phyloP scores from a whole-genome alignment of 306 rosid genomes.

The Begonia loranthoides region DNA sequence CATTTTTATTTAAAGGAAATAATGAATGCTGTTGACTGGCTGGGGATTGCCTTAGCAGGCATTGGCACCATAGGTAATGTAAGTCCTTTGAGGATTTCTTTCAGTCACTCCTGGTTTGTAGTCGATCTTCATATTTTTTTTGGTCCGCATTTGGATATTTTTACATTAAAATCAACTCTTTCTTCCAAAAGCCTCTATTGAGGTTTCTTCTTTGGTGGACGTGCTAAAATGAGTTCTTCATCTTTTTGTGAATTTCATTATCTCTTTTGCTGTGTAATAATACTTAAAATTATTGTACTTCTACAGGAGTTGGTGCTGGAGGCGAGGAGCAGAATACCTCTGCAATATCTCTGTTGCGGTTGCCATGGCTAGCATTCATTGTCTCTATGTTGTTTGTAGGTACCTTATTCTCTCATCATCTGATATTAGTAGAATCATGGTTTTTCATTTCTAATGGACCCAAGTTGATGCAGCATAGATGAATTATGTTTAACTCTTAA shows the following conservation, averaged over 20 bases:
- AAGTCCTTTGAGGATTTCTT: slow-evolving; percentile 26
- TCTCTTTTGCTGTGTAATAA: background rate
- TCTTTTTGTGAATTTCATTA: background rate
- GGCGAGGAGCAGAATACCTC: slow-evolving; percentile 87
- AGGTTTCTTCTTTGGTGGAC: background rate
- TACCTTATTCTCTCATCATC: slow-evolving; percentile 48
- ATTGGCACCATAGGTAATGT: slow-evolving; percentile 94
- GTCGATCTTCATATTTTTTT: background rate
- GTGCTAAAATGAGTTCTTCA: background rate
- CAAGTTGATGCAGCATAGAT: background rate
- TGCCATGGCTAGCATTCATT: slow-evolving; percentile 74
- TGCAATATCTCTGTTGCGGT: slow-evolving; percentile 56
- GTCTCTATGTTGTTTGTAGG: slow-evolving; percentile 97
- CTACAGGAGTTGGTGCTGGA: slow-evolving; percentile 95
- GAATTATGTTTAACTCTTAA: background rate
- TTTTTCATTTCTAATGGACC: slow-evolving; percentile 4
- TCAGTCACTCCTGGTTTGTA: background rate
- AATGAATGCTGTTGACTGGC: slow-evolving; percentile 91
- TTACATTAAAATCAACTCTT: too few relatives aligned
- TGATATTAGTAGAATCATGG: slow-evolving; percentile 10
- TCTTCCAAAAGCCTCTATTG: background rate
- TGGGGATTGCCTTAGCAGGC: slow-evolving; percentile 82
- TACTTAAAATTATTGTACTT: background rate
- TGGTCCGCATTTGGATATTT: background rate
- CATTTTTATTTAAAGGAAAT: slow-evolving; percentile 94